Evolutionary conservation across 768 basidiomycete species (phyloP), one percentile per base, ranked within the genome.

Genomic region (Kwoniella botswanensis): DNA sequence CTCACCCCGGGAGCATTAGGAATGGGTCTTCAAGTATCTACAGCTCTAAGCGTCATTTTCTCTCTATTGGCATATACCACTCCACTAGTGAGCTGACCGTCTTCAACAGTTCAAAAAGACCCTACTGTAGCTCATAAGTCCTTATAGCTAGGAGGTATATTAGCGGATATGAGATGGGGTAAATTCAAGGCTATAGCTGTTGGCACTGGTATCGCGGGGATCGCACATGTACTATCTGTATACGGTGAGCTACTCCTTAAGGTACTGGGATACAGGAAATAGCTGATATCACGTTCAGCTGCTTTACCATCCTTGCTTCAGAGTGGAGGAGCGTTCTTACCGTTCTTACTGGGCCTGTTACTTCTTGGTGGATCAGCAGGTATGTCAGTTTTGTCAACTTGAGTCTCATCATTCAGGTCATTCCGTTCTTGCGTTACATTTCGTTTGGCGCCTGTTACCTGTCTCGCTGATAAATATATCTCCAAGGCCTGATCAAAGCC

Each of bases 61-160:
- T 74, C 73, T 4, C 72, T 80, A 63, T 65, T 81, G 53, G 73
- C 76, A 9, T 78, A 76, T 74, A 61, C 67, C 0, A 71, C 77
- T 4, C 81, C 81, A 1, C 63, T 71, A 4, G 70, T 71, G 44
- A 71, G 70, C 50, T 46, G 24, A 3, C 15, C 12, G 21, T 15
- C 15, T 26, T 4, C 4, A 26, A 2, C 26, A 26, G 26, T 4
- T 26, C 4, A 2, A 26, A 3, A 26, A 4, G 26, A 26, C 4
- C 26, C 3, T 26, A 4, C 26, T 26, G 3, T 26, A 50, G 56
- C 62, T 70, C 26, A 70, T 42, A 24, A 4, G 0, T n/a, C 12
- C 3, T 41, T 13, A 41, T 41, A 70, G 68, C 22, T 66, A 1
- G 71, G 71, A 6, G 71, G 71, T 13, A 24, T 67, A 12, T 35